These are phyloP conservation scores for Tritrichomonas musculus DNA, from an alignment of 208 protist species.

Conservation along the genomic window DNA sequence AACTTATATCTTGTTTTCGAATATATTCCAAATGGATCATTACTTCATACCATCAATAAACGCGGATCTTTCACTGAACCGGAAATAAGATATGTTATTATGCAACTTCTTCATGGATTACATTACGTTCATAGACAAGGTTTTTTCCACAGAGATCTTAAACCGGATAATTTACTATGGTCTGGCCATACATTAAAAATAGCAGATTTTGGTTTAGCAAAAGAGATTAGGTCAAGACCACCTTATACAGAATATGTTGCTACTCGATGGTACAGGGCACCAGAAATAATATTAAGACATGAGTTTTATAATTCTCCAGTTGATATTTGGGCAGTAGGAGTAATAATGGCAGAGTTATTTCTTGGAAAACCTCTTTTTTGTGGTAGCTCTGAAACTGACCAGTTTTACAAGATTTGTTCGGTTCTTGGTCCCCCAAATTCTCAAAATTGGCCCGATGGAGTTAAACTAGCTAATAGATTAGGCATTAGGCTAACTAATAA, in stretches of 20 bases:
- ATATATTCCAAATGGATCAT: too few species aligned
- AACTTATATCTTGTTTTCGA: slow-evolving; percentile 22
- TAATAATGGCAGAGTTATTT: slow-evolving; percentile 69
- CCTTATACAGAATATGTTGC: slow-evolving; percentile 77
- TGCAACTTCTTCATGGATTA: background rate
- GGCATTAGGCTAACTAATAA: slow-evolving; percentile 77
- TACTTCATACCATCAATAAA: background rate
- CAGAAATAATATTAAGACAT: slow-evolving; percentile 67
- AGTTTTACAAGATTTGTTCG: slow-evolving; percentile 89
- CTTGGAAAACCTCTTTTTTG: slow-evolving; percentile 79
- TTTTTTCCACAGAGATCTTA: slow-evolving; percentile 26
- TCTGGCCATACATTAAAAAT: slow-evolving; percentile 63
- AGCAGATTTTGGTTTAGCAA: slow-evolving; percentile 78
- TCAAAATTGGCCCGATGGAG: slow-evolving; percentile 74
- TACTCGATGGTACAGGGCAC: slow-evolving; percentile 75
- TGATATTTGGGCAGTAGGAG: slow-evolving; percentile 66
- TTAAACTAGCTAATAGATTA: slow-evolving; percentile 70
- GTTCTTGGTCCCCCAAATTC: slow-evolving; percentile 69
- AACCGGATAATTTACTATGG: slow-evolving; percentile 6
- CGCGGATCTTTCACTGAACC: background rate
- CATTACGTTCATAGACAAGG: background rate
- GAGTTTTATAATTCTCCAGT: slow-evolving; percentile 62
- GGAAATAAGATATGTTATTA: background rate
- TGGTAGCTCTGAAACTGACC: slow-evolving; percentile 69
- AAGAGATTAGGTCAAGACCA: slow-evolving; percentile 65